Evolutionary conservation across 306 rosid genomes (phyloP), one percentile per base, ranked within the genome.

Genomic region (Hippophae tibetana): DNA sequence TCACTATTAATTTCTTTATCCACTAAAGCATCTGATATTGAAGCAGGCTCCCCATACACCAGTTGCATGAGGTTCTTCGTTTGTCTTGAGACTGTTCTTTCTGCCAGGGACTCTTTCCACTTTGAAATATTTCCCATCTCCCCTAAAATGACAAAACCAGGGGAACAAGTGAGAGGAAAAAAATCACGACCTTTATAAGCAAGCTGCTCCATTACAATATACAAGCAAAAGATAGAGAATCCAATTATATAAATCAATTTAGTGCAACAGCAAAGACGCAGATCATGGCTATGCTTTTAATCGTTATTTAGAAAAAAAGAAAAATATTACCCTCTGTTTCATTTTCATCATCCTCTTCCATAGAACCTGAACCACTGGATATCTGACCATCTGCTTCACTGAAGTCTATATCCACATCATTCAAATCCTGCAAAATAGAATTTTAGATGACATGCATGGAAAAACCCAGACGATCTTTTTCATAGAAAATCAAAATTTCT

Each of bases 61-160:
- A 83, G 81, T 78, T 87, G 89, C 96, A 83, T 87, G 70, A 92
- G 81, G 66, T 85, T 85, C 63, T 78, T 64, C 57, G 67, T 57
- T 72, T 80, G 82, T 58, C 72, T 78, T 12, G 81, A 76, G 57
- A 53, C 55, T 10, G 89, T 64, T 78, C 83, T 84, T 70, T 83
- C 81, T 9, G 68, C 66, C 80, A 87, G 73, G 57, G 80, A 66
- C 63, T 92, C 89, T 65, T 88, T 92, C 96, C 98, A 92, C 79
- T 79, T 85, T 52, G 96, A 81, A 63, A 73, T 81, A 72, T 88
- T 88, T 60, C 95, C 96, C 77, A 74, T 52, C 60, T 42, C 80
- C 59, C 76, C 80, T 69, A 74, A 77, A 66, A 66, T 10, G 46
- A 67, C 8, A 48, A 63, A 53, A 59, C 10, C 44, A 54, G 46